Evolutionary conservation across 441 rosid genomes (phyloP).

Genomic region (Capsella rubella): DNA sequence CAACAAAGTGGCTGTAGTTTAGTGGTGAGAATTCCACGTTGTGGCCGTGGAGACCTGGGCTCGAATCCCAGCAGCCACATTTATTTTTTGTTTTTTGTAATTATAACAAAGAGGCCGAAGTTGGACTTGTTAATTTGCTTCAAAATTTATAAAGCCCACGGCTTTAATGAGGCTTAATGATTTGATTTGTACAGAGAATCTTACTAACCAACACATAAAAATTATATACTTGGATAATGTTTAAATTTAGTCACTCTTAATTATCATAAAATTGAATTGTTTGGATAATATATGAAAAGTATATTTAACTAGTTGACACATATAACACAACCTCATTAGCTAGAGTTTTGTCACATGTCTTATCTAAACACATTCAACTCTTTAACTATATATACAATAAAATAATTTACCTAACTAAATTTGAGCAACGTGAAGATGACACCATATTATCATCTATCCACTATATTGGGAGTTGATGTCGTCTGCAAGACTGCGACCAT

Average conservation of each 20-base stretch:
- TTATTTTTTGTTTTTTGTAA: not conserved
- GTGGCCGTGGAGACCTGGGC: constrained; percentile 79
- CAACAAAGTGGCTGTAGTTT: constrained; percentile 61
- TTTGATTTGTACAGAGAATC: too few relatives aligned
- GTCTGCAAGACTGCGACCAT: constrained; percentile 1
- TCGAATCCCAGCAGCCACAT: constrained; percentile 72
- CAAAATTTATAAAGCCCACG: not conserved
- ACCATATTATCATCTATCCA: constrained; percentile 9
- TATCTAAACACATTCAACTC: not conserved
- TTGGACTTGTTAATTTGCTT: not conserved
- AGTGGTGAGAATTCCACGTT: constrained; percentile 74
- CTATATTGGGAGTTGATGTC: constrained; percentile 20
- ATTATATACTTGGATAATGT: too few relatives aligned
- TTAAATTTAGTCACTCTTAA: too few relatives aligned
- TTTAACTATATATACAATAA: constrained; percentile 3
- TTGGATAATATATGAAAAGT: too few relatives aligned
- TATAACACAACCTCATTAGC: too few relatives aligned
- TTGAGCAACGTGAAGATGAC: not conserved
- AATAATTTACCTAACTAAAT: constrained; percentile 1
- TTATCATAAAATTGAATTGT: too few relatives aligned
- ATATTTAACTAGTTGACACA: too few relatives aligned
- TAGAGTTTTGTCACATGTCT: not conserved
- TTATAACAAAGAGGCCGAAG: not conserved
- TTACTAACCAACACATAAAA: too few relatives aligned
- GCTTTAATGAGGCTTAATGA: too few relatives aligned